Percentiles rank a stretch among this genome's conserved stretches.
Evolutionary conservation across 495 filamentous ascomycete genomes (phyloP).

Genomic region (Amorphotheca resinae): DNA sequence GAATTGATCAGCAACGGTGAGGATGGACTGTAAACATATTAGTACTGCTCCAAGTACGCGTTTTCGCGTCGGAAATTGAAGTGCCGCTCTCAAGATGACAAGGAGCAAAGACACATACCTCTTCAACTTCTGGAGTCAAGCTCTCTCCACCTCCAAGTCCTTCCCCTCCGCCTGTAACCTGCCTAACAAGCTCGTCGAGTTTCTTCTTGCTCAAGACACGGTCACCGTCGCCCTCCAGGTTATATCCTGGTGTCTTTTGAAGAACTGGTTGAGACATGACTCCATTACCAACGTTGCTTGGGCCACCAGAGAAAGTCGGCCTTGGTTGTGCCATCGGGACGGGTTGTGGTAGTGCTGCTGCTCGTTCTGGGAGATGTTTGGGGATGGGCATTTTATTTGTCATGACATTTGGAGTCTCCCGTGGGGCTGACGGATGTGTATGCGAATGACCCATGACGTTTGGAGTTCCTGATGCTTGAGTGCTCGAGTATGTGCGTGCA

Average conservation of each 20-base stretch:
- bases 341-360: conserved; percentile 51
- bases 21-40: conserved; percentile 49
- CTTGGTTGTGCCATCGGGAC: conserved; percentile 57
- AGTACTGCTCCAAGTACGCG: conserved; percentile 8
- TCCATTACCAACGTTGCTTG: conserved; percentile 55
- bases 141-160: conserved; percentile 53
- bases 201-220: conserved; percentile 89
- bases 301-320: conserved; percentile 67
- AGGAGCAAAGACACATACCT: conserved; percentile 42
- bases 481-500: conserved; percentile 42
- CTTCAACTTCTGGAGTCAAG: conserved; percentile 84
- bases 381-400: conserved; percentile 60
- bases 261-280: conserved; percentile 80
- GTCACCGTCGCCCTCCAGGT: conserved; percentile 81
- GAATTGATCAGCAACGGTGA: conserved; percentile 86
- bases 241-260: conserved; percentile 63
- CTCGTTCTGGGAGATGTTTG: conserved; percentile 53
- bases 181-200: conserved; percentile 85
- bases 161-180: conserved; percentile 73
- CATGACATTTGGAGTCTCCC: conserved; percentile 31
- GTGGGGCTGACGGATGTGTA: conserved; percentile 34
- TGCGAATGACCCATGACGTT: conserved; percentile 39
- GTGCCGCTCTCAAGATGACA: not conserved
- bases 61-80: not conserved
- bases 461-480: conserved; percentile 19